Evolutionary conservation across 2,329 filamentous ascomycete species (phyloP).

Genomic region (Dothideomycetes sp.): DNA sequence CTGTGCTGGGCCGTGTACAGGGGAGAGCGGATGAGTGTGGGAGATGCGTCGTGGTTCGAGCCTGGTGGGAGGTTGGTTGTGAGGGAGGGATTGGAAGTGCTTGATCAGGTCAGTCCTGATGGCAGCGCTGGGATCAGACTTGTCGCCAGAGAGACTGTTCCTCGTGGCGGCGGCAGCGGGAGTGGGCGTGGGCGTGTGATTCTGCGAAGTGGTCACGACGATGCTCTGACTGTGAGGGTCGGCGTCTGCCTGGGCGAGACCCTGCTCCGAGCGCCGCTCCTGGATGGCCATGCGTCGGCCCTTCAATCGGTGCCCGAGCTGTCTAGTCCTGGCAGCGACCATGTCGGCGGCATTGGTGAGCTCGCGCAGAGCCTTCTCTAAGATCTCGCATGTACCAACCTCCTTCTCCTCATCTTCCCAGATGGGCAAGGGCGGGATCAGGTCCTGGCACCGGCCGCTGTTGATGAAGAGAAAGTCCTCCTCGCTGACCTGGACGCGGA

Average conservation of each 20-base stretch:
- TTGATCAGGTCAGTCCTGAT: constrained; percentile 50
- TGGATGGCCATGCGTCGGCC: constrained; percentile 64
- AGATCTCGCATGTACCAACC: constrained; percentile 68
- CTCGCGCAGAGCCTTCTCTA: constrained; percentile 66
- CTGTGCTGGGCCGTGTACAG: background rate
- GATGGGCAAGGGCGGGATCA: constrained; percentile 70
- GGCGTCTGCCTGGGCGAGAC: background rate
- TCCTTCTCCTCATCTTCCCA: constrained; percentile 82
- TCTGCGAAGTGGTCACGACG: background rate
- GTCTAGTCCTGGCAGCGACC: constrained; percentile 60
- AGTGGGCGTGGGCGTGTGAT: background rate
- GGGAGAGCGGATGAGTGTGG: constrained; percentile 8
- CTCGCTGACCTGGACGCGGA: constrained; percentile 73
- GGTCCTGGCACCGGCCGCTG: constrained; percentile 70
- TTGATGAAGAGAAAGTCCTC: constrained; percentile 79
- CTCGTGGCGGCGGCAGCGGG: background rate
- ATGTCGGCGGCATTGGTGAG: constrained; percentile 69
- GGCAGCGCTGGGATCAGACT: constrained; percentile 35
- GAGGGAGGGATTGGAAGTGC: constrained; percentile 51
- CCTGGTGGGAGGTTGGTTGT: constrained; percentile 28
- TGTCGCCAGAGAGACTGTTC: background rate
- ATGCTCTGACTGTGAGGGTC: background rate
- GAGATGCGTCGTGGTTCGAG: constrained; percentile 15
- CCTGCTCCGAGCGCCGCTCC: constrained; percentile 42
- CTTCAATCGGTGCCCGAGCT: constrained; percentile 71